phyloP scores from a whole-genome alignment of 306 rosid genomes.

The Spatholobus suberectus region DNA sequence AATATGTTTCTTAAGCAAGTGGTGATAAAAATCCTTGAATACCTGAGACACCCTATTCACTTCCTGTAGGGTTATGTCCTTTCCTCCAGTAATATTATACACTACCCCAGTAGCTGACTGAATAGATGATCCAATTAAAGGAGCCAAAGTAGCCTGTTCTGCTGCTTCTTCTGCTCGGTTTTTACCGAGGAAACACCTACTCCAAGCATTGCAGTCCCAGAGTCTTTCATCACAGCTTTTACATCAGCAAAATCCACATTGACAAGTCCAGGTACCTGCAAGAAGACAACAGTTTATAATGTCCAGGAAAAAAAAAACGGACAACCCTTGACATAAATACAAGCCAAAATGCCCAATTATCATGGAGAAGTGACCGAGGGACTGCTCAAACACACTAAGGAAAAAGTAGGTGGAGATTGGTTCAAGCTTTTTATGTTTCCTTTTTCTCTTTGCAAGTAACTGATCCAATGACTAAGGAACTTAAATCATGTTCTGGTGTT shows the following conservation, averaged over 20 bases:
- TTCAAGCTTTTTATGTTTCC: background rate
- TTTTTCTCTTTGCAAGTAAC: constrained; percentile 1
- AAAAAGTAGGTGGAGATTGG: constrained; percentile 13
- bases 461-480: background rate
- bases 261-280: constrained; percentile 97
- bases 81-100: constrained; percentile 97
- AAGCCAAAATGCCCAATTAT: constrained; percentile 10
- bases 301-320: background rate
- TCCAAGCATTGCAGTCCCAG: constrained; percentile 99
- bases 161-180: constrained; percentile 99
- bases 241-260: constrained; percentile 99
- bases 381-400: constrained; percentile 3
- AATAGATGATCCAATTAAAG: constrained; percentile 94
- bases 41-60: constrained; percentile 99
- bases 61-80: constrained; percentile 97
- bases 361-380: background rate
- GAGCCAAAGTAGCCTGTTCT: constrained; percentile 98
- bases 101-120: constrained; percentile 98
- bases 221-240: constrained; percentile 97
- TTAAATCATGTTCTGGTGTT: background rate
- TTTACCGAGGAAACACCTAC: constrained; percentile 99
- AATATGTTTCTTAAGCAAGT: constrained; percentile 7
- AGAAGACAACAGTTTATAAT: constrained; percentile 28
- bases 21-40: constrained; percentile 38
- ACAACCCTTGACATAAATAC: background rate